Evolutionary conservation across 164 flowering plant species (phyloP).

Genomic region (Echeveria elegans): DNA sequence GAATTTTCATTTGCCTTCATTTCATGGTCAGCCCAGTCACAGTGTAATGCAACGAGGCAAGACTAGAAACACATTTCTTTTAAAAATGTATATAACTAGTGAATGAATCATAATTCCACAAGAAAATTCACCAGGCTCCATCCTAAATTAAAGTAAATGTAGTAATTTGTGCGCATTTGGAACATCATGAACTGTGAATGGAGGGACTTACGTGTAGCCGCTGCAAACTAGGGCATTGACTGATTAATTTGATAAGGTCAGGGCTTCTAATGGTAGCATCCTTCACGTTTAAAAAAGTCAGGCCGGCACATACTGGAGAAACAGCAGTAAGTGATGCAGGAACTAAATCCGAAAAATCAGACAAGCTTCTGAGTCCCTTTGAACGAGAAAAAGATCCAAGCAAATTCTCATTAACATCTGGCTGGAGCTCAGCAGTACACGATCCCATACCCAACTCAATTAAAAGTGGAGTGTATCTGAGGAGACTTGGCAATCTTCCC

Average conservation of each 20-base stretch:
- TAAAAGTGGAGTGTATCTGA: conserved; percentile 58
- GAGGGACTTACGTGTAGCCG: conserved; percentile 50
- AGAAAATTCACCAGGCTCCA: background rate
- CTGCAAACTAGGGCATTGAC: conserved; percentile 60
- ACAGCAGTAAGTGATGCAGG: conserved; percentile 55
- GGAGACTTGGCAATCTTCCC: conserved; percentile 43
- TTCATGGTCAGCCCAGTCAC: background rate
- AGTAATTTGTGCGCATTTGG: background rate
- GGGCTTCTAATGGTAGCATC: conserved; percentile 51
- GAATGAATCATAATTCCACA: too few relatives aligned
- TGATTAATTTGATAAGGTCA: conserved; percentile 53
- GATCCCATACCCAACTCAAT: conserved; percentile 84
- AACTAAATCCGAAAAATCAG: conserved; percentile 84
- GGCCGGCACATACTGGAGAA: conserved; percentile 49
- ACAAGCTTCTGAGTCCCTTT: conserved; percentile 59
- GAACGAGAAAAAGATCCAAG: conserved; percentile 53
- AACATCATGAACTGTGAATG: background rate
- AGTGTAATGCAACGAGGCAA: background rate
- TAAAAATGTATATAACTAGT: background rate
- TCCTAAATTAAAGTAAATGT: background rate
- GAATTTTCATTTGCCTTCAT: background rate
- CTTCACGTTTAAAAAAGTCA: conserved; percentile 72
- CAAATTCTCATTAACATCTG: conserved; percentile 50
- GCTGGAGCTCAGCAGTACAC: conserved; percentile 48
- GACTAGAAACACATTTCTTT: background rate